A percentile compares a stretch with the other conserved stretches of the same genome.
phyloP scores from a whole-genome alignment of 768 basidiomycete genomes.

The Leccinum aurantiacum region DNA sequence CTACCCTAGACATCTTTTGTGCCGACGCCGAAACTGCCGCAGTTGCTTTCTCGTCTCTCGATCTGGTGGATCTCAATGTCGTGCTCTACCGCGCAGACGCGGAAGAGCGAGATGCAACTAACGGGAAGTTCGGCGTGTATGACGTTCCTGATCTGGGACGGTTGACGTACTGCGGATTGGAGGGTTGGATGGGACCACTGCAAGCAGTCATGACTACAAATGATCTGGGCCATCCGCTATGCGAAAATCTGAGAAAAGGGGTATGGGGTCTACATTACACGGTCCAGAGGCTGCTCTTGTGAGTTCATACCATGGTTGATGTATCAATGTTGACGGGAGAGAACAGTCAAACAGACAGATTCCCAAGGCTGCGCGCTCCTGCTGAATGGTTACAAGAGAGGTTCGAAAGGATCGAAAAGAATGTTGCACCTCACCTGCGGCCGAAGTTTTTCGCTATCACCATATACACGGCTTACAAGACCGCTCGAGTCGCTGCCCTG shows the following conservation, averaged over 20 bases:
- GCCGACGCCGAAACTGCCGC: conserved; percentile 66
- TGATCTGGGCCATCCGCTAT: conserved; percentile 91
- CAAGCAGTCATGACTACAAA: conserved; percentile 84
- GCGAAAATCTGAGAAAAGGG: conserved; percentile 83
- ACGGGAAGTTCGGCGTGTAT: conserved; percentile 79
- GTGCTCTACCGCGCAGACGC: conserved; percentile 83
- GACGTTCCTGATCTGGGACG: conserved; percentile 72
- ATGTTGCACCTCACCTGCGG: conserved; percentile 82
- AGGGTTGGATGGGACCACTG: conserved; percentile 95
- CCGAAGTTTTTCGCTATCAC: conserved; percentile 97
- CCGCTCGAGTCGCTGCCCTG: conserved; percentile 75
- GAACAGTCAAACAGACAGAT: conserved; percentile 54
- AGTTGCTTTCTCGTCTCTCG: conserved; percentile 69
- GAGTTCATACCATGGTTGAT: conserved; percentile 32
- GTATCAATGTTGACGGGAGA: conserved; percentile 13
- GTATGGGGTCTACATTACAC: conserved; percentile 93
- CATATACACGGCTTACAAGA: conserved; percentile 90
- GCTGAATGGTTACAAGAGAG: conserved; percentile 85
- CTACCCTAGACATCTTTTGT: conserved; percentile 72
- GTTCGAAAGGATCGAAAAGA: conserved; percentile 75
- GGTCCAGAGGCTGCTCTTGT: conserved; percentile 66
- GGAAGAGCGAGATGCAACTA: conserved; percentile 89
- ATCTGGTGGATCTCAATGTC: conserved; percentile 87
- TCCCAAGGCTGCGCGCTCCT: conserved; percentile 69
- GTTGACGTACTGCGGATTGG: conserved; percentile 88